Evolutionary conservation across 129 eudicot species (phyloP).

Genomic region (Artemisia argyi): DNA sequence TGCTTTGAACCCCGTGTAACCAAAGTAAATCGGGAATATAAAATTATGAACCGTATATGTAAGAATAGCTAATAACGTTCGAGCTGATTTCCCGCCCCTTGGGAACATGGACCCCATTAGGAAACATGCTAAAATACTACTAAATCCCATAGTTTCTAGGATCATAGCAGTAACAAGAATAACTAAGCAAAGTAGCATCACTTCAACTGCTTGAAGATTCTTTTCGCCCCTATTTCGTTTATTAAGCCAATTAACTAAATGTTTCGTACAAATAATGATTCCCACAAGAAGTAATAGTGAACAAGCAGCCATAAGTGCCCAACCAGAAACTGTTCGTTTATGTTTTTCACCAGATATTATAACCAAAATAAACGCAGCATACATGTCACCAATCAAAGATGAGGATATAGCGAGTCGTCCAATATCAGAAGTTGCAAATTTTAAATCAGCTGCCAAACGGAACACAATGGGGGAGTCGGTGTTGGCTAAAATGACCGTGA

Average conservation of each 20-base stretch:
- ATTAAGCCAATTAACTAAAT: constrained; percentile 59
- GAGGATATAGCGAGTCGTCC: constrained; percentile 78
- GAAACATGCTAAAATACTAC: constrained; percentile 75
- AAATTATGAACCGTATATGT: constrained; percentile 70
- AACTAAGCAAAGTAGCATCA: constrained; percentile 51
- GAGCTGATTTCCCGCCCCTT: constrained; percentile 76
- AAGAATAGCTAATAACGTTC: constrained; percentile 67
- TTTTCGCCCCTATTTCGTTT: constrained; percentile 59
- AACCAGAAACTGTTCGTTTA: constrained; percentile 15
- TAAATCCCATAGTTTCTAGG: constrained; percentile 69
- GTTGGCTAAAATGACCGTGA: constrained; percentile 63
- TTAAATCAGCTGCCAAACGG: constrained; percentile 77
- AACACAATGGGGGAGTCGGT: constrained; percentile 75
- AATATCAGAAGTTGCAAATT: constrained; percentile 68
- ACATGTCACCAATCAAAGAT: constrained; percentile 58
- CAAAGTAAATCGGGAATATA: constrained; percentile 81
- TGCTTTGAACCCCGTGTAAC: constrained; percentile 83
- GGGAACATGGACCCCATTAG: constrained; percentile 78
- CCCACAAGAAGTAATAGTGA: constrained; percentile 44
- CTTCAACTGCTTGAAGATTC: constrained; percentile 68
- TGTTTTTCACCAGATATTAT: constrained; percentile 43
- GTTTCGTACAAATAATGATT: constrained; percentile 44
- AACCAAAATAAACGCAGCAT: constrained; percentile 51
- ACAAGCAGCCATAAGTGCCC: constrained; percentile 42
- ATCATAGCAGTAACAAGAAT: constrained; percentile 61